Base-by-base conservation (phyloP, 1,284 basidiomycete species). In the Leccinum holopus region DNA sequence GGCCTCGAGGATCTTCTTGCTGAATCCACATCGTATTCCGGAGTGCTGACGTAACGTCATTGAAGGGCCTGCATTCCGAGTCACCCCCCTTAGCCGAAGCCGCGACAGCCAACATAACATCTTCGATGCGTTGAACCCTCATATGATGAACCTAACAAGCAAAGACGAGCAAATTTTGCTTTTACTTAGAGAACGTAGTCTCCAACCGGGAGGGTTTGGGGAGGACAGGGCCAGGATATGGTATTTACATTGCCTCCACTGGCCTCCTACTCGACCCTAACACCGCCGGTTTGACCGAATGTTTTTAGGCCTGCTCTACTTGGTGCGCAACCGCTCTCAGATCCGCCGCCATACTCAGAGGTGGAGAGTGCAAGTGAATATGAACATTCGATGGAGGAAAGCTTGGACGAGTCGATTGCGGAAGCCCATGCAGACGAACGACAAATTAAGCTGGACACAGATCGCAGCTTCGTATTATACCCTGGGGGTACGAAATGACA, bases 391-490 rank as follows among this genome's bases (percentile, higher is more conserved):
- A 58, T 57, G 37, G 41, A 63, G 37, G 55, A 58, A 30, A 56
- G 35, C 21, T 57, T 51, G 32, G 49, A 57, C 25, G 65, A 66
- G 12, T 62, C 61, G n/a, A 63, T 63, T 28, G 32, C 57, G 28
- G 66, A 68, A 59, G 75, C 80, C 12, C 93, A 96, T 71, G 78
- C 77, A 4, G 94, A 96, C 72, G 94, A 96, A 75, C 85, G 82
- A 5, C 94, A 96, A 77, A 94, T 96, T 66, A 78, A 81, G 59
- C 82, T 95, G 28, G 94, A 96, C 75, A 95, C 94, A 0, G 87
- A 94, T 75, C 85, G 94, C 37, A 93, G 92, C 67, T 96, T 96
- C 70, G 91, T 96, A 62, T 79, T 94, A 65, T 96, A 95, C 76
- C 91, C 93, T 70, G 85, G 86, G 82, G 82, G 72, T 71, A 47